phyloP scores from a whole-genome alignment of 208 protist genomes.

The Herpetomonas samuelpessoai region DNA sequence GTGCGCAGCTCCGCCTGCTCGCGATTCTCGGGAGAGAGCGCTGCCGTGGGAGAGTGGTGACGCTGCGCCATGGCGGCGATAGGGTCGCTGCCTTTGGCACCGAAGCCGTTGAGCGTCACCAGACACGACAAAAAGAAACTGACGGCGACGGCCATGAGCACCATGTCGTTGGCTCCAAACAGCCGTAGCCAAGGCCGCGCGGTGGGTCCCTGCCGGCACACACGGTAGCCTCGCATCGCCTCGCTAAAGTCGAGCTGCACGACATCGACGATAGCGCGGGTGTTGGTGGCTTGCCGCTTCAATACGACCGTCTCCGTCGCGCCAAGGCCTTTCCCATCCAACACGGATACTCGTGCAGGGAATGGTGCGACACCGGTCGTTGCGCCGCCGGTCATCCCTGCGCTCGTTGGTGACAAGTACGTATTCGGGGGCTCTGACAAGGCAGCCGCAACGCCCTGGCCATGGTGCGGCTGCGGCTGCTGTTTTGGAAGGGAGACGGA shows the following conservation, averaged over 20 bases:
- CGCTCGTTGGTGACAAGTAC: constrained; percentile 7
- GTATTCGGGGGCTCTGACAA: background rate
- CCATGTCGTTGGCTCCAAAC: constrained; percentile 44
- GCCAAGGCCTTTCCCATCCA: constrained; percentile 6
- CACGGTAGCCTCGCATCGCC: constrained; percentile 67
- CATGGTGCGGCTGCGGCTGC: no score
- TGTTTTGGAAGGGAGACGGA: no score
- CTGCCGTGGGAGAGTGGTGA: background rate
- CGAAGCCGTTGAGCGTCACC: background rate
- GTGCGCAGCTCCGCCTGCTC: background rate
- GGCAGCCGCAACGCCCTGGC: no score
- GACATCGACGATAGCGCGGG: constrained; percentile 50
- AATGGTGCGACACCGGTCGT: constrained; percentile 6
- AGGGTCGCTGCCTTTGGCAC: background rate
- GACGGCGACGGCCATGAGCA: constrained; percentile 28
- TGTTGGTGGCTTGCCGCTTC: constrained; percentile 55
- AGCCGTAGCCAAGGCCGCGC: constrained; percentile 27
- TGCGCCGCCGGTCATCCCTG: constrained; percentile 9
- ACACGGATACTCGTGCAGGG: background rate
- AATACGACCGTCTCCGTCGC: constrained; percentile 29
- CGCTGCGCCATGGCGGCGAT: background rate
- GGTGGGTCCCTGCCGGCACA: constrained; percentile 36
- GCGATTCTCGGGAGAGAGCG: background rate
- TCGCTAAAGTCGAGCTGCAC: constrained; percentile 68
- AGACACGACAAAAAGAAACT: background rate